phyloP scores from a whole-genome alignment of 2,329 filamentous ascomycete species.

The Drechslerella coelobrocha region DNA sequence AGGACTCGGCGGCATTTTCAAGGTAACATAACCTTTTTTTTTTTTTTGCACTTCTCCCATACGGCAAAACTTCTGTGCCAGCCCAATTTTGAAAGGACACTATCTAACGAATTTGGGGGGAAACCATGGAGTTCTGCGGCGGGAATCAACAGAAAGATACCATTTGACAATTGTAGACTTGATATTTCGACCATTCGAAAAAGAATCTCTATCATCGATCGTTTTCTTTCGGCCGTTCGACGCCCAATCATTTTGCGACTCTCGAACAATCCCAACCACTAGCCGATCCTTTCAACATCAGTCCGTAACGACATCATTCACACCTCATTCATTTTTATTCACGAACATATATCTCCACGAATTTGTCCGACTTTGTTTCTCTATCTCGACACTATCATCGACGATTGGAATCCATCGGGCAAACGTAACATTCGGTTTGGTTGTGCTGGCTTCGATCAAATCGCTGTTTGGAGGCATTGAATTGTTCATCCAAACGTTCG shows the following conservation, averaged over 20 bases:
- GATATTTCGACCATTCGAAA: not conserved
- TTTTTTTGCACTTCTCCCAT: not conserved
- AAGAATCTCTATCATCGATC: not conserved
- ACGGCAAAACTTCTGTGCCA: not conserved
- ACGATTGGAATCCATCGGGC: constrained; percentile 35
- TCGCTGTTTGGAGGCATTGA: constrained; percentile 51
- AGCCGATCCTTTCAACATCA: constrained; percentile 37
- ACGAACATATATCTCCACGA: constrained; percentile 29
- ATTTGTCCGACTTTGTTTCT: constrained; percentile 12
- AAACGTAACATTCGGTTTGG: constrained; percentile 39
- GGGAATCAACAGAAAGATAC: constrained; percentile 4
- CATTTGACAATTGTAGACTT: constrained; percentile 1
- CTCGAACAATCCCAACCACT: constrained; percentile 10
- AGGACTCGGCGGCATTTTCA: constrained; percentile 8
- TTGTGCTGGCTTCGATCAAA: constrained; percentile 51
- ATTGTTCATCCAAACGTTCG: constrained; percentile 51
- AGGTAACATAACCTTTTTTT: constrained; percentile 7
- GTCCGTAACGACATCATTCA: constrained; percentile 41
- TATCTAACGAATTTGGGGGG: not conserved
- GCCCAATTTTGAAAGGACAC: not conserved
- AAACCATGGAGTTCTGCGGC: not conserved
- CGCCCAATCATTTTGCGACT: constrained; percentile 22
- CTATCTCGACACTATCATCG: constrained; percentile 13
- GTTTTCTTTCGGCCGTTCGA: constrained; percentile 9
- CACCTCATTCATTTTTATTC: constrained; percentile 24